phyloP scores from a whole-genome alignment of 345 rosid species.

The Raphanus raphanistrum region DNA sequence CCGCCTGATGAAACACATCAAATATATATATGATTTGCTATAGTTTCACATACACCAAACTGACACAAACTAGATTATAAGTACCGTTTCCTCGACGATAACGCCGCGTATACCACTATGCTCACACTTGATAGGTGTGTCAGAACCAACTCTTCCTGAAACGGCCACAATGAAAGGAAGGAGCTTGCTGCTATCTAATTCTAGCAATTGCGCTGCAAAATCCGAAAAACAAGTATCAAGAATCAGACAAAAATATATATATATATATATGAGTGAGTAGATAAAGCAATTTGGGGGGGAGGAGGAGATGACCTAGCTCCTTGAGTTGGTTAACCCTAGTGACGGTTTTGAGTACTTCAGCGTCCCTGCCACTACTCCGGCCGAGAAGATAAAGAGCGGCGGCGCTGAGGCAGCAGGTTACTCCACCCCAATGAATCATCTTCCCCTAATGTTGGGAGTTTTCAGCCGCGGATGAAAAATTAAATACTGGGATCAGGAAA shows the following conservation, averaged over 20 bases:
- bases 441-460: background rate
- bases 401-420: constrained; percentile 84
- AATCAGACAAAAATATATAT: background rate
- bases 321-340: constrained; percentile 75
- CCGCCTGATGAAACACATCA: constrained; percentile 55
- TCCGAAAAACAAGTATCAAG: background rate
- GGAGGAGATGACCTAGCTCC: constrained; percentile 61
- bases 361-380: constrained; percentile 93
- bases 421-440: constrained; percentile 87
- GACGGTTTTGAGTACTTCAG: constrained; percentile 74
- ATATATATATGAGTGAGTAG: background rate
- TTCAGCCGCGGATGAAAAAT: no score
- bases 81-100: constrained; percentile 83
- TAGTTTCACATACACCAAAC: constrained; percentile 21
- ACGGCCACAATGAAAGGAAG: constrained; percentile 77
- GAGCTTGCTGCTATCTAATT: constrained; percentile 66
- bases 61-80: background rate
- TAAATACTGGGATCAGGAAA: background rate
- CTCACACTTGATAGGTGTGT: constrained; percentile 75
- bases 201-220: constrained; percentile 74
- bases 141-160: constrained; percentile 94
- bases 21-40: background rate
- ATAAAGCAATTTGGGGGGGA: background rate
- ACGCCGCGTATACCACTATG: constrained; percentile 86
- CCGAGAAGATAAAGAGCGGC: constrained; percentile 92